Evolutionary conservation across 106 monocot genomes (phyloP).

Genomic region (Gastrodia elata): DNA sequence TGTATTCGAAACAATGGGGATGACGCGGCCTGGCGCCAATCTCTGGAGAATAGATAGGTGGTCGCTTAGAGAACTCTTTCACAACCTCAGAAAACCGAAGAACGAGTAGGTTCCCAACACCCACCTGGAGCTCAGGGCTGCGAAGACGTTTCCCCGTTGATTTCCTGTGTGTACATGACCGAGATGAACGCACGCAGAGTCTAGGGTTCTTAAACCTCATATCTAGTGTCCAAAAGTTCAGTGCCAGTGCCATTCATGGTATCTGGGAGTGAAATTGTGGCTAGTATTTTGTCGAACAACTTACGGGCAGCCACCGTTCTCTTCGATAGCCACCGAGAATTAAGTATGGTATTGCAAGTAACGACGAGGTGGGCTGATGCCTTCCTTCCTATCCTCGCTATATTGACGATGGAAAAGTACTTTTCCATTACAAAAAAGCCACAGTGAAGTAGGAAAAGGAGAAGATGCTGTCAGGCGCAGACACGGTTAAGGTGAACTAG

Average conservation of each 20-base stretch:
- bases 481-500: neutral
- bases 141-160: neutral
- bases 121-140: neutral
- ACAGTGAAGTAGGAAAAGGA: neutral
- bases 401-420: neutral
- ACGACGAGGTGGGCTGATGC: neutral
- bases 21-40: constrained; percentile 8
- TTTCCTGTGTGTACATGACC: neutral
- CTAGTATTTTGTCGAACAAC: neutral
- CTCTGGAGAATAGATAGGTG: neutral
- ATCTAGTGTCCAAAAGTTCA: neutral
- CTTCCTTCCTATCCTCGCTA: neutral
- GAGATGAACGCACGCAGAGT: neutral
- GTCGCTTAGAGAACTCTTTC: constrained; percentile 5
- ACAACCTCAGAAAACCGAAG: constrained; percentile 4
- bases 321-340: neutral
- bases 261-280: neutral
- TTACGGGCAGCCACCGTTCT: neutral
- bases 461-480: neutral
- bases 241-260: neutral
- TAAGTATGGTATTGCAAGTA: neutral
- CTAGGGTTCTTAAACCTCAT: neutral
- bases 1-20: constrained; percentile 16
- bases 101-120: neutral
- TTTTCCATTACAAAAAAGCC: neutral